Percentiles rank a stretch among this genome's conserved stretches.
These are phyloP conservation scores for Noccaea caerulescens DNA, from an alignment of 345 rosid genomes.

Conservation along the genomic window DNA sequence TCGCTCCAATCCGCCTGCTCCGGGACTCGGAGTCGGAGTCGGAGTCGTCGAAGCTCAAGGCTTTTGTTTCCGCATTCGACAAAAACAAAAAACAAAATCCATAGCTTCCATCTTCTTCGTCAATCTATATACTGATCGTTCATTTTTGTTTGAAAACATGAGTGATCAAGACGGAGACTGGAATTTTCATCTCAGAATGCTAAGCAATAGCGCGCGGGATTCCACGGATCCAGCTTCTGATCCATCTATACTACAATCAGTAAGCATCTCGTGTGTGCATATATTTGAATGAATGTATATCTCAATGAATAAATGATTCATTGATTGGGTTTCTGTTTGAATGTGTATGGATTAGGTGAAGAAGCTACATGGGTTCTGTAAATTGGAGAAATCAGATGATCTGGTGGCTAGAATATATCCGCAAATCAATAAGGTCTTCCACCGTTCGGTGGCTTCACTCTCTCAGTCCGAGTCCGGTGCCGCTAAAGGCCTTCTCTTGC, in stretches of 20 bases:
- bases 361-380: slow-evolving; percentile 73
- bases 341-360: slow-evolving; percentile 56
- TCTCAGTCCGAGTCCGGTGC: slow-evolving; percentile 61
- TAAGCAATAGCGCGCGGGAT: slow-evolving; percentile 75
- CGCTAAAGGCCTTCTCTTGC: slow-evolving; percentile 78
- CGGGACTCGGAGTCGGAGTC: not conserved
- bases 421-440: slow-evolving; percentile 78
- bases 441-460: slow-evolving; percentile 79
- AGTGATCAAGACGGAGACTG: slow-evolving; percentile 61
- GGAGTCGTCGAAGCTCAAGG: not conserved
- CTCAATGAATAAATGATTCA: not conserved
- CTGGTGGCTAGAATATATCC: slow-evolving; percentile 88
- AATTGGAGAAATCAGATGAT: slow-evolving; percentile 74
- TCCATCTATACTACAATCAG: slow-evolving; percentile 76
- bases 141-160: slow-evolving; percentile 38
- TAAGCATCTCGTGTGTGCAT: slow-evolving; percentile 34
- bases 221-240: slow-evolving; percentile 87
- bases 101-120: slow-evolving; percentile 21
- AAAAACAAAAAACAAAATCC: not conserved
- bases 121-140: not conserved
- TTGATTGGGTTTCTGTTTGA: slow-evolving; percentile 1
- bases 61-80: not conserved
- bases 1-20: not conserved
- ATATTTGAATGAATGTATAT: not conserved
- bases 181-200: slow-evolving; percentile 73